phyloP scores from a whole-genome alignment of 495 filamentous ascomycete genomes.

The Thozetella sp. region DNA sequence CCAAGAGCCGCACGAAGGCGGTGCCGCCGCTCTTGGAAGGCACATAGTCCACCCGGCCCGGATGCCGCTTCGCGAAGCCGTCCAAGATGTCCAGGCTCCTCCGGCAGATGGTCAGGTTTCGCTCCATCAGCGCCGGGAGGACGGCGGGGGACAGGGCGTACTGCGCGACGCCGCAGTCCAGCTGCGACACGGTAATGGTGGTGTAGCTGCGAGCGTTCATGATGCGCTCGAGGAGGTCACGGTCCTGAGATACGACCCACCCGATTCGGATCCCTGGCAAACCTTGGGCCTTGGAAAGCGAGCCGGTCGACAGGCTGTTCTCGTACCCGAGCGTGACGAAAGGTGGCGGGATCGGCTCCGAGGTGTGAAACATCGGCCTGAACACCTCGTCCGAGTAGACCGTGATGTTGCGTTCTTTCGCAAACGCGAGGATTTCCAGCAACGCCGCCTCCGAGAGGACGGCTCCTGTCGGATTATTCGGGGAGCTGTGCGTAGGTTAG shows the following conservation, averaged over 20 bases:
- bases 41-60: slow-evolving; percentile 62
- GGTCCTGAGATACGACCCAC: slow-evolving; percentile 71
- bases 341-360: slow-evolving; percentile 24
- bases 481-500: slow-evolving; percentile 58
- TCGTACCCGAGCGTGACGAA: slow-evolving; percentile 66
- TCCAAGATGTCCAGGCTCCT: slow-evolving; percentile 68
- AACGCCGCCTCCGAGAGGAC: slow-evolving; percentile 62
- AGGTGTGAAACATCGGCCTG: slow-evolving; percentile 74
- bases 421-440: slow-evolving; percentile 61
- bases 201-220: slow-evolving; percentile 73
- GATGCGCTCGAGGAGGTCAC: slow-evolving; percentile 60
- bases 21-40: slow-evolving; percentile 77
- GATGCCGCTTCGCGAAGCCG: slow-evolving; percentile 64
- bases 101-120: slow-evolving; percentile 70
- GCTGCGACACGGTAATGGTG: slow-evolving; percentile 73
- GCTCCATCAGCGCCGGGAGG: slow-evolving; percentile 61
- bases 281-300: slow-evolving; percentile 80
- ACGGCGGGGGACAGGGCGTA: slow-evolving; percentile 64
- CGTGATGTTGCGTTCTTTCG: slow-evolving; percentile 58
- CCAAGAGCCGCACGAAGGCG: slow-evolving; percentile 68
- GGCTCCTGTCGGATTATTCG: slow-evolving; percentile 81
- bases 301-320: slow-evolving; percentile 69
- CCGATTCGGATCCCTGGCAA: slow-evolving; percentile 78
- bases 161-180: slow-evolving; percentile 74
- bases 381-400: slow-evolving; percentile 82